Conservation (phyloP, 2,329 filamentous ascomycete genomes). For the Alternaria postmessia region DNA sequence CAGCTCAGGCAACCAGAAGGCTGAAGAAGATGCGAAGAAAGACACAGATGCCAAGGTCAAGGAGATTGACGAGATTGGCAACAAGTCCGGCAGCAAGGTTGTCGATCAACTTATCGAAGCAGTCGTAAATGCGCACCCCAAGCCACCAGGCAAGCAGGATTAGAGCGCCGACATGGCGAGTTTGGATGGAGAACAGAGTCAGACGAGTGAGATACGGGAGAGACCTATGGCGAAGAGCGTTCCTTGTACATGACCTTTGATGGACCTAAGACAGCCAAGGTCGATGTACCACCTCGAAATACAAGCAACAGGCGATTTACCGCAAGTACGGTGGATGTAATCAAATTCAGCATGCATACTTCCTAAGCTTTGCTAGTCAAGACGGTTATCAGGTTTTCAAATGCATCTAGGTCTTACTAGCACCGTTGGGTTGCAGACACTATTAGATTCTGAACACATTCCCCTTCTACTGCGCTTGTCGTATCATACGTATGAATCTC, state of each 20-base stretch:
- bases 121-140: slow-evolving; percentile 84
- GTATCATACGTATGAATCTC: background rate
- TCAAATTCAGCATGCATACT: background rate
- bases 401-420: background rate
- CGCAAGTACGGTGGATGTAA: background rate
- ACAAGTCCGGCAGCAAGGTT: slow-evolving; percentile 80
- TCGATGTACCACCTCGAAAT: slow-evolving; percentile 14
- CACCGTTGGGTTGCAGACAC: background rate
- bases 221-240: background rate
- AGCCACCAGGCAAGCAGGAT: slow-evolving; percentile 60
- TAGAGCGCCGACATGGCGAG: background rate
- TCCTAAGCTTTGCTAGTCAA: background rate
- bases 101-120: slow-evolving; percentile 82
- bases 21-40: slow-evolving; percentile 75
- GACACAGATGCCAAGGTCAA: slow-evolving; percentile 83
- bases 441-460: background rate
- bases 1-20: slow-evolving; percentile 83
- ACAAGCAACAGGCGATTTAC: slow-evolving; percentile 20
- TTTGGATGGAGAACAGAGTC: background rate
- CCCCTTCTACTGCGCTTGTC: background rate
- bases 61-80: slow-evolving; percentile 81
- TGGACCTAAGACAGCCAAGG: background rate
- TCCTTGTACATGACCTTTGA: slow-evolving; percentile 18
- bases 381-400: background rate
- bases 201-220: background rate